Evolutionary conservation across 495 filamentous ascomycete genomes (phyloP).

Genomic region (Talaromyces proteolyticus): DNA sequence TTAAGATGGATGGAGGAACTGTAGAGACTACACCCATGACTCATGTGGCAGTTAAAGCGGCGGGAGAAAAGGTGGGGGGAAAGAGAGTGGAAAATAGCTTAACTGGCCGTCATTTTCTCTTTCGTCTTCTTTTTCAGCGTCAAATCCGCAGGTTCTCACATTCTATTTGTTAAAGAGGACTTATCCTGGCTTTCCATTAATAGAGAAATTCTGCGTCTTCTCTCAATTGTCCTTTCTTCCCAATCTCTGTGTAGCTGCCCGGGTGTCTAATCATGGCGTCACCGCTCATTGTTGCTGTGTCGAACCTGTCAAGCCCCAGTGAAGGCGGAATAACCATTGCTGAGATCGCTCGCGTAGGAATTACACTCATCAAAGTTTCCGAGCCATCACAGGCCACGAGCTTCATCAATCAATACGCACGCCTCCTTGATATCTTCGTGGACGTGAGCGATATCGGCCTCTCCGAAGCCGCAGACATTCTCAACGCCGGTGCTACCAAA

Average conservation of each 20-base stretch:
- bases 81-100: no score
- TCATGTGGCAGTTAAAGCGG: no score
- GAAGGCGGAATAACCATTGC: conserved; percentile 53
- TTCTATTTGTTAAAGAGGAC: no score
- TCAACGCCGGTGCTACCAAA: conserved; percentile 83
- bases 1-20: no score
- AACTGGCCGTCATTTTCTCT: no score
- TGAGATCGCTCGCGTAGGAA: conserved; percentile 73
- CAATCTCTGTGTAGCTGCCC: background rate
- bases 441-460: conserved; percentile 67
- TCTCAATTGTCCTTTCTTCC: no score
- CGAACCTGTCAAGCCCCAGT: conserved; percentile 31
- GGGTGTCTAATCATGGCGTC: conserved; percentile 44
- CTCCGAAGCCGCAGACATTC: conserved; percentile 69
- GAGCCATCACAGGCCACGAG: conserved; percentile 51
- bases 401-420: conserved; percentile 66
- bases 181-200: no score
- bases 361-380: conserved; percentile 64
- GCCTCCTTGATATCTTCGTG: conserved; percentile 63
- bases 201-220: no score
- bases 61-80: no score
- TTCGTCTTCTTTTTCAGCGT: no score
- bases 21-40: no score
- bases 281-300: conserved; percentile 40
- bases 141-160: no score